Evolutionary conservation across 2,329 filamentous ascomycete species (phyloP).

Genomic region (Xylaria hypoxylon): DNA sequence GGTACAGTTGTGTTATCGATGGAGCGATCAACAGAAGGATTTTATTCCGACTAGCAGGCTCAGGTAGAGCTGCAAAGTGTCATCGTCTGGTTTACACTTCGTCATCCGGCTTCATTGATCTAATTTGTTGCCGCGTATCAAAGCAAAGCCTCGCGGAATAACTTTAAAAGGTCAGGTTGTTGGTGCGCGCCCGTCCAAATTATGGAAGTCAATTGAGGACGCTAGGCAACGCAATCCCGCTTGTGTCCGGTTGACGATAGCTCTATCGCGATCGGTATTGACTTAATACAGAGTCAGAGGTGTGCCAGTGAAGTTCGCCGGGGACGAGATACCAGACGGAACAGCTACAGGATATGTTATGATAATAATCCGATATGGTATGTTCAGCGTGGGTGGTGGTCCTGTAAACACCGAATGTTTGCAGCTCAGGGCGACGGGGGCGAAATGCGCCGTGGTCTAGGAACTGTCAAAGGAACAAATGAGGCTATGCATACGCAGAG

Average conservation of each 20-base stretch:
- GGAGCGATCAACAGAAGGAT: background rate
- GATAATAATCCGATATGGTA: constrained; percentile 37
- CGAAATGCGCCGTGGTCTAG: constrained; percentile 10
- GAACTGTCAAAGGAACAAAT: constrained; percentile 26
- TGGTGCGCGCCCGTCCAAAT: background rate
- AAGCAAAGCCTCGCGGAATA: constrained; percentile 10
- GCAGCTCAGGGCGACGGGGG: constrained; percentile 27
- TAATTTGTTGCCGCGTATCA: background rate
- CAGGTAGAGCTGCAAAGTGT: background rate
- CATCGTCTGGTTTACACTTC: constrained; percentile 17
- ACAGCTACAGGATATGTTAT: constrained; percentile 38
- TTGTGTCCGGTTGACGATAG: constrained; percentile 13
- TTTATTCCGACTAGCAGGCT: background rate
- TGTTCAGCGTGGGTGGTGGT: constrained; percentile 39
- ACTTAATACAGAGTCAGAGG: constrained; percentile 33
- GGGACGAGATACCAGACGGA: constrained; percentile 31
- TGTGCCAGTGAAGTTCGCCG: constrained; percentile 24
- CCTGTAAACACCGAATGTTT: constrained; percentile 30
- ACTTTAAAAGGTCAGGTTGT: constrained; percentile 1
- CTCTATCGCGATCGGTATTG: constrained; percentile 22
- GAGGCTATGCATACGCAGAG: constrained; percentile 35
- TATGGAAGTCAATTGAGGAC: constrained; percentile 17
- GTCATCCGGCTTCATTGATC: background rate
- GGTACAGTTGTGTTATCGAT: constrained; percentile 24
- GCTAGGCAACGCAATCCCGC: constrained; percentile 1